A percentile compares a stretch with the other conserved stretches of the same genome.
Evolutionary conservation across 2,329 filamentous ascomycete species (phyloP).

Genomic region (Akanthomyces uredinophilus): DNA sequence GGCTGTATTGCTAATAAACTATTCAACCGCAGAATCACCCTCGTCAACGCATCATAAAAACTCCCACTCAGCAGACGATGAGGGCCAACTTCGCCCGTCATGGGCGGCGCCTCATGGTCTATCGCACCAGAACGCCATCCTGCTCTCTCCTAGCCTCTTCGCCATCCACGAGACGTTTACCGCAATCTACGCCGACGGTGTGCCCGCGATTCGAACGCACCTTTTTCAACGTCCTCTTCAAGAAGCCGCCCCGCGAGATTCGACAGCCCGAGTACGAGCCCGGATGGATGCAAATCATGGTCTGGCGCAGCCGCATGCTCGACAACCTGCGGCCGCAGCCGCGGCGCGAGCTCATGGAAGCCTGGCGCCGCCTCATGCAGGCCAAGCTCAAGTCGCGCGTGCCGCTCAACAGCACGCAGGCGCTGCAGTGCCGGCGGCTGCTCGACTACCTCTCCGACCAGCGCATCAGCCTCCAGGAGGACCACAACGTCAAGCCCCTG

Average conservation of each 20-base stretch:
- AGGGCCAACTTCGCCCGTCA: conserved; percentile 42
- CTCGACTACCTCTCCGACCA: conserved; percentile 51
- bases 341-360: conserved; percentile 56
- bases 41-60: not conserved
- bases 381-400: conserved; percentile 45
- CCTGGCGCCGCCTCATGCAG: conserved; percentile 60
- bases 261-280: conserved; percentile 61
- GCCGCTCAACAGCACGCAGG: conserved; percentile 61
- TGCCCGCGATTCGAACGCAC: conserved; percentile 30
- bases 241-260: conserved; percentile 52
- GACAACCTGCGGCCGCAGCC: conserved; percentile 61
- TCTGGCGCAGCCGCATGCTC: conserved; percentile 58
- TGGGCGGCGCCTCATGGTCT: conserved; percentile 36
- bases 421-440: conserved; percentile 49
- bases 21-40: not conserved
- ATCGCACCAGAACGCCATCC: conserved; percentile 29
- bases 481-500: conserved; percentile 28
- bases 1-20: not conserved
- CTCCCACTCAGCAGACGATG: conserved; percentile 24
- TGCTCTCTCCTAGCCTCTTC: conserved; percentile 27
- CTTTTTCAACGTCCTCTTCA: conserved; percentile 57
- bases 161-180: conserved; percentile 21
- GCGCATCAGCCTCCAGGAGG: conserved; percentile 14
- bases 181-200: conserved; percentile 21
- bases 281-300: conserved; percentile 67